phyloP scores from a whole-genome alignment of 305 asterid species.

The Andrographis paniculata region DNA sequence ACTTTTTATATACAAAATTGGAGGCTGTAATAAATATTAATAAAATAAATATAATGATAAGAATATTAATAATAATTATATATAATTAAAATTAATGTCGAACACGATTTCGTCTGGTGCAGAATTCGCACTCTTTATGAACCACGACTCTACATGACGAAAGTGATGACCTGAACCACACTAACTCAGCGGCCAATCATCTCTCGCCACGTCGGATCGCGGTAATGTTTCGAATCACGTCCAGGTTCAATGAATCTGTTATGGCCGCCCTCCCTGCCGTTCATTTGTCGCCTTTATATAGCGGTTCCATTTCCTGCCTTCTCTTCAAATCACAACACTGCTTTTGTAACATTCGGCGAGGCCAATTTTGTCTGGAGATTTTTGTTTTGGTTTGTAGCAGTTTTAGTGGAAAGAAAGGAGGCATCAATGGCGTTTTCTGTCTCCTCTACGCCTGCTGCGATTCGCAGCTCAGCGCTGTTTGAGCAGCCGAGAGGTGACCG shows the following conservation, averaged over 20 bases:
- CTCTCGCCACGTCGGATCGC: slow-evolving; percentile 23
- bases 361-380: no score
- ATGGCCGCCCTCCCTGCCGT: slow-evolving; percentile 8
- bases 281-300: slow-evolving; percentile 5
- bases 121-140: slow-evolving; percentile 3
- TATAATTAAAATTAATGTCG: slow-evolving; percentile 12
- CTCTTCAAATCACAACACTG: neutral
- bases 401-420: no score
- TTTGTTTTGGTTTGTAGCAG: no score
- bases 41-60: no score
- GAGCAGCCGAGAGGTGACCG: slow-evolving; percentile 41
- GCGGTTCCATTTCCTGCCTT: slow-evolving; percentile 1
- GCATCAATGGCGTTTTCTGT: slow-evolving; percentile 43
- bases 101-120: slow-evolving; percentile 18
- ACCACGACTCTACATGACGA: slow-evolving; percentile 21
- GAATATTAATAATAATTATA: no score
- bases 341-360: no score
- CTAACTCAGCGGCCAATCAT: slow-evolving; percentile 13
- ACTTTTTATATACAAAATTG: no score
- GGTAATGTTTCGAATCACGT: slow-evolving; percentile 16
- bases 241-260: slow-evolving; percentile 38
- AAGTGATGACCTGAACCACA: slow-evolving; percentile 18
- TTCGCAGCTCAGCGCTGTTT: slow-evolving; percentile 24
- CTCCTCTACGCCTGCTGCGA: slow-evolving; percentile 29
- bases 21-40: no score